Evolutionary conservation across 345 rosid species (phyloP).

Genomic region (Psidium guajava): DNA sequence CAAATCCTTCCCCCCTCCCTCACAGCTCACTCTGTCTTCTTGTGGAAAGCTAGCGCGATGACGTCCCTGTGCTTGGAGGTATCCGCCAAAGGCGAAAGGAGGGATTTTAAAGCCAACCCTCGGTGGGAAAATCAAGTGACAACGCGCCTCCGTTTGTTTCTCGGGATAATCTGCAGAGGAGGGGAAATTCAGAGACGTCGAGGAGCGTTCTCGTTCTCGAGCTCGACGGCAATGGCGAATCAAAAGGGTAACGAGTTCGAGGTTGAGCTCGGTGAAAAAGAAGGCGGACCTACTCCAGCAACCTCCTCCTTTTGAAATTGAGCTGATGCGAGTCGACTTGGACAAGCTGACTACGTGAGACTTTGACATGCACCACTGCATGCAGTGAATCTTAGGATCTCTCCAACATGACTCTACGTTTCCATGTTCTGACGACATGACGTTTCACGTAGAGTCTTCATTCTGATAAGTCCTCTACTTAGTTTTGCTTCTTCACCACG

Average conservation of each 20-base stretch:
- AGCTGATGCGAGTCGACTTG: background rate
- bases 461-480: background rate
- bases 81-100: background rate
- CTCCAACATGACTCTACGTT: accelerated
- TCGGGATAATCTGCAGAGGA: background rate
- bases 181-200: background rate
- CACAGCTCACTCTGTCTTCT: background rate
- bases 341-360: background rate
- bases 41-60: background rate
- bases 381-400: background rate
- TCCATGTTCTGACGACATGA: background rate
- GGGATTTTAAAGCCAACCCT: background rate
- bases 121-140: background rate
- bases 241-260: background rate
- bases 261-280: background rate
- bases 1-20: background rate
- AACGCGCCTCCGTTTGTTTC: background rate
- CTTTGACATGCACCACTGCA: background rate
- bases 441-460: background rate
- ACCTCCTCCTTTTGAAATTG: background rate
- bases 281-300: background rate
- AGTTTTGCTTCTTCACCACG: background rate
- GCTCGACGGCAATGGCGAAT: background rate
- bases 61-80: background rate
- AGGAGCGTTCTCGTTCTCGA: background rate